Evolutionary conservation across 2,329 filamentous ascomycete genomes (phyloP).

Genomic region (Cylindrodendrum hubeiense): DNA sequence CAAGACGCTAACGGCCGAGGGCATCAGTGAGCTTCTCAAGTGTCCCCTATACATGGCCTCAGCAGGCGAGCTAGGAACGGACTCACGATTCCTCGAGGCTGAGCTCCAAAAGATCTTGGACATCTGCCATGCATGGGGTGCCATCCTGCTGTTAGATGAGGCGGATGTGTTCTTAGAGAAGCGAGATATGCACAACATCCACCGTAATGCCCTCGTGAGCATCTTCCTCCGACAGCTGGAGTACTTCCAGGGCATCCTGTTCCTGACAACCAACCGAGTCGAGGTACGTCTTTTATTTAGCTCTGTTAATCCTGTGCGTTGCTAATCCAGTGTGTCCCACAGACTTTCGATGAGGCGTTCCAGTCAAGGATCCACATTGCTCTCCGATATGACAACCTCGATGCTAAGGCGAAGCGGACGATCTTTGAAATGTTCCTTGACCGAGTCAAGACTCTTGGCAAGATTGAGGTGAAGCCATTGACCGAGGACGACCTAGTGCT

Average conservation of each 20-base stretch:
- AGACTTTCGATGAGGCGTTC: constrained; percentile 92
- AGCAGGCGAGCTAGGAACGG: constrained; percentile 84
- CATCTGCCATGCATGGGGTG: constrained; percentile 88
- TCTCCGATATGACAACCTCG: constrained; percentile 82
- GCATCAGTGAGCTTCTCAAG: constrained; percentile 84
- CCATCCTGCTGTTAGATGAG: constrained; percentile 87
- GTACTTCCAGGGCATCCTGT: constrained; percentile 92
- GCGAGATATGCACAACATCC: constrained; percentile 84
- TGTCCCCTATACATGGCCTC: constrained; percentile 87
- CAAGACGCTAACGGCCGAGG: constrained; percentile 89
- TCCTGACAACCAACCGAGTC: constrained; percentile 90
- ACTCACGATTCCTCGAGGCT: constrained; percentile 78
- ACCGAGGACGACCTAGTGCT: constrained; percentile 74
- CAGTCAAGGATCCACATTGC: constrained; percentile 90
- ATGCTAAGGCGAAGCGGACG: constrained; percentile 77
- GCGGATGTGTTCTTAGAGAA: constrained; percentile 88
- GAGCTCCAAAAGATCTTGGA: constrained; percentile 88
- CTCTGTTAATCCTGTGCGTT: neutral
- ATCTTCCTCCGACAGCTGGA: constrained; percentile 90
- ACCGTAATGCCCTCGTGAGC: constrained; percentile 86
- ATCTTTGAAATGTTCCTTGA: constrained; percentile 90
- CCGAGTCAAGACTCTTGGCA: constrained; percentile 75
- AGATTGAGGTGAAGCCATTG: constrained; percentile 70
- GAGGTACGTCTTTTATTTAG: constrained; percentile 57
- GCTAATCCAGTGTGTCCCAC: constrained; percentile 11